Base-by-base conservation (phyloP, 2,329 filamentous ascomycete genomes). In the Tolypocladium tropicale region DNA sequence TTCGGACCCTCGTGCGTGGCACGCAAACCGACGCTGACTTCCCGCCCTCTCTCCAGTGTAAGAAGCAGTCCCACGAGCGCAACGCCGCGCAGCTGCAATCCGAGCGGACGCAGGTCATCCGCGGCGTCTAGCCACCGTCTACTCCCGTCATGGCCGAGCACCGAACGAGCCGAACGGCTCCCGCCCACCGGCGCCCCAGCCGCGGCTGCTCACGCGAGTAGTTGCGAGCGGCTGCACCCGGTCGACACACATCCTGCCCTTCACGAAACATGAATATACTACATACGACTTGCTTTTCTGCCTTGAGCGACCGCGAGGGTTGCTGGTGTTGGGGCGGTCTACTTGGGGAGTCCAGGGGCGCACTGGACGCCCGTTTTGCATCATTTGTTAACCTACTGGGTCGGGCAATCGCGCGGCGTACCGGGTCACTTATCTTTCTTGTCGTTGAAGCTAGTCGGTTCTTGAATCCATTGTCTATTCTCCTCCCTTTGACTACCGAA, bases 61-160 rank as follows among this genome's bases (percentile, higher is more conserved):
- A 96, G 81, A 94, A 95, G 78, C 91, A 96, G 73, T 93, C 90
- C 52, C 90, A 96, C 74, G 90, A 95, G 72, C 85, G 91, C 63
- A 99, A 99, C 72, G 89, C 90, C 58, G 88, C 91, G 62, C 92
- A 95, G 76, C 79, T 99, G 69, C 90, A 96, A 74, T 84, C 86
- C 57, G 93, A 99, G 80, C 82, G 93, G 68, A 99, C 94, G 51
- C 88, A 93, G 61, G 91, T 95, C 65, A 94, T 97, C 76, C 92
- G 89, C 75, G 92, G 92, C 60, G 86, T 95, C 71, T 96, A 34
- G 51, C 21, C 21, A 53, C 51, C 51, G 9, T 9, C 30, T 12
- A 14, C 51, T 36, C 34, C 16, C 3, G 2, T 14, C n/a, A 28
- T 30, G 2, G 16, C 25, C 46, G 25, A 49, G n/a, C 16, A 10